These are phyloP conservation scores for Xylaria sp. DNA, from an alignment of 2,329 filamentous ascomycete genomes.

Conservation along the genomic window DNA sequence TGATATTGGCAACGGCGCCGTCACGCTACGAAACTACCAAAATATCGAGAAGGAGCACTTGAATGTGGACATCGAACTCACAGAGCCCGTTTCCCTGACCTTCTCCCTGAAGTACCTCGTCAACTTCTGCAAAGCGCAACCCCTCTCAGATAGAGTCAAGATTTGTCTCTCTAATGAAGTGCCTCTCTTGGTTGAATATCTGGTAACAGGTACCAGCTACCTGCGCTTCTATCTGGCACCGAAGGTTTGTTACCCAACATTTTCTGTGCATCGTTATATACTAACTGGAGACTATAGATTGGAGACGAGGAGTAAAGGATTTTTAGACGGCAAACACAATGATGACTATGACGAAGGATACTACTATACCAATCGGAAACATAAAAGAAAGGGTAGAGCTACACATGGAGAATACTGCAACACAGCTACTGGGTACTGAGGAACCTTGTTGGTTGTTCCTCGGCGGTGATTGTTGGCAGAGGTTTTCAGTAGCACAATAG, in stretches of 20 bases:
- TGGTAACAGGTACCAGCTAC: constrained; percentile 82
- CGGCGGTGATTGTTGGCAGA: background rate
- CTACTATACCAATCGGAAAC: constrained; percentile 40
- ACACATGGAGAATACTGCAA: constrained; percentile 29
- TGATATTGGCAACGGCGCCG: constrained; percentile 94
- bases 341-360: constrained; percentile 41
- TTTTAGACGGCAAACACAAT: constrained; percentile 28
- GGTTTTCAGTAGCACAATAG: constrained; percentile 6
- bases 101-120: constrained; percentile 99
- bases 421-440: constrained; percentile 7
- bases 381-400: constrained; percentile 29
- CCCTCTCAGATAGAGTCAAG: constrained; percentile 82
- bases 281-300: constrained; percentile 66
- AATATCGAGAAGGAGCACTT: constrained; percentile 88
- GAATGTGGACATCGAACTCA: constrained; percentile 89
- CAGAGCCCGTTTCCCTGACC: constrained; percentile 90
- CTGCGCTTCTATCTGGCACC: constrained; percentile 97
- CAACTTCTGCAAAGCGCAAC: constrained; percentile 99
- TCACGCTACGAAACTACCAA: constrained; percentile 88
- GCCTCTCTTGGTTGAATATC: constrained; percentile 93
- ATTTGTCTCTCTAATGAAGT: constrained; percentile 97
- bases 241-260: constrained; percentile 73
- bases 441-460: background rate
- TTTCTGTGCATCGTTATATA: constrained; percentile 8
- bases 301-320: constrained; percentile 69